These are phyloP conservation scores for Typha latifolia DNA, from an alignment of 176 grass and related monocot genomes.

Conservation along the genomic window DNA sequence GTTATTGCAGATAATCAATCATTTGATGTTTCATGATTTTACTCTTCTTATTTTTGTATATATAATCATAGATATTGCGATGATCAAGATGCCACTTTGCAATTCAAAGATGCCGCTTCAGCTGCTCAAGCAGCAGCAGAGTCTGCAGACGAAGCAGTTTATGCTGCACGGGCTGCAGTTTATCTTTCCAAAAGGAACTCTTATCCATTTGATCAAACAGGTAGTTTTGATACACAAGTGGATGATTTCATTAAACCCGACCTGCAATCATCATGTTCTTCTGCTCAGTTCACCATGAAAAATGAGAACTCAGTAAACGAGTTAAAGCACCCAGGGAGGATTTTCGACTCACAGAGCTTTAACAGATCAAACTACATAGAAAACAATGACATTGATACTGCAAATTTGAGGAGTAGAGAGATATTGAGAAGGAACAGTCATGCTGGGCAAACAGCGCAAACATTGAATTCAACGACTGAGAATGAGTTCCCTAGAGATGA, in stretches of 20 bases:
- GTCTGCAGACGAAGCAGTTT: constrained; percentile 63
- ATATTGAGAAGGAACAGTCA: too few species aligned
- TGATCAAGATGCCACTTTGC: constrained; percentile 25
- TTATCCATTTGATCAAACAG: constrained; percentile 17
- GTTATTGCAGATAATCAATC: background rate
- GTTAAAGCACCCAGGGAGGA: constrained; percentile 18
- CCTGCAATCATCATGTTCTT: constrained; percentile 42
- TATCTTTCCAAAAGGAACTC: constrained; percentile 38
- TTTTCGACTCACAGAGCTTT: constrained; percentile 38
- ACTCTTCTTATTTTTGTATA: background rate
- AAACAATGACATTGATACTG: constrained; percentile 21
- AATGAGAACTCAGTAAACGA: constrained; percentile 31
- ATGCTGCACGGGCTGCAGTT: constrained; percentile 70
- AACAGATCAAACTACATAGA: constrained; percentile 28
- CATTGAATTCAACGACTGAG: background rate
- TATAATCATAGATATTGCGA: constrained; percentile 27
- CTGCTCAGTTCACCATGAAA: constrained; percentile 35
- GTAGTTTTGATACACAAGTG: background rate
- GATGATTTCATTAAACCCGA: constrained; percentile 9
- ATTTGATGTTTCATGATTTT: constrained; percentile 6
- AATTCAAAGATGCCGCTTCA: constrained; percentile 76
- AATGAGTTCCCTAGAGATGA: background rate
- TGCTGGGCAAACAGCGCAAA: too few species aligned
- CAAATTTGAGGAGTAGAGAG: too few species aligned
- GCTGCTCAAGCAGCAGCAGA: constrained; percentile 74